Base-by-base conservation (phyloP, 352 stramenopile genomes). In the Phytopythium delawarense region DNA sequence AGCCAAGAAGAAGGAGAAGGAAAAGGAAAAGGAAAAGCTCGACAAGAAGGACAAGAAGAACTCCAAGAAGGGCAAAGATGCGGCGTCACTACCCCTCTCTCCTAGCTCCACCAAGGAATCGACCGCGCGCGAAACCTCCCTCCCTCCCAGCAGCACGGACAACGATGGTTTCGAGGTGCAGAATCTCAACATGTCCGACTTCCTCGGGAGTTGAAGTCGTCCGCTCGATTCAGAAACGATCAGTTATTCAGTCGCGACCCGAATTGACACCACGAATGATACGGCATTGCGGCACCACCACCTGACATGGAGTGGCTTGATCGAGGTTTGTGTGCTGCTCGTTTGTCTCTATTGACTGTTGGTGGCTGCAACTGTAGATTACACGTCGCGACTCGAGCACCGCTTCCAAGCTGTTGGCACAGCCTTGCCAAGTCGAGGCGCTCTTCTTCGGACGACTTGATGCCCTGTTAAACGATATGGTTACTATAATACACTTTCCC, bases 171-270 rank as follows among this genome's bases (percentile, higher is more conserved):
- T 92, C 62, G 75, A 76, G 25, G 84, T 92, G 16, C 81, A 92
- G 51, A 89, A 79, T 28, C 78, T 89, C 57, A 83, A 91, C 60
- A 94, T 90, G 82, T 68, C 77, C 20, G 78, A 78, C 18, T 94
- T 94, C 66, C 69, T 92, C 7, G 74, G 82, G 20, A 67, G 34
- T 57, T 76, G 67, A 68, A 61, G 56, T 7, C 48, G 11, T 13
- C 11, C 0, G 42, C 16, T 18, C 16, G 15, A 48, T n/a, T 25
- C 21, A 11, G 18, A 48, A 20, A 25, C 42, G 42, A 21, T 49
- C 40, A n/a, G 2, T 46, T n/a, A 46, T 46, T n/a, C 42, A 25
- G 25, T 23, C 48, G n/a, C 28, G 28, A 15, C n/a, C 6, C 48
- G 37, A 13, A 18, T 39, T 13, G 48, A 13, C 12, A 25, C 16